A percentile compares a stretch with the other conserved stretches of the same genome.
phyloP scores from a whole-genome alignment of 2,329 filamentous ascomycete genomes.

The Penicillium sp. region DNA sequence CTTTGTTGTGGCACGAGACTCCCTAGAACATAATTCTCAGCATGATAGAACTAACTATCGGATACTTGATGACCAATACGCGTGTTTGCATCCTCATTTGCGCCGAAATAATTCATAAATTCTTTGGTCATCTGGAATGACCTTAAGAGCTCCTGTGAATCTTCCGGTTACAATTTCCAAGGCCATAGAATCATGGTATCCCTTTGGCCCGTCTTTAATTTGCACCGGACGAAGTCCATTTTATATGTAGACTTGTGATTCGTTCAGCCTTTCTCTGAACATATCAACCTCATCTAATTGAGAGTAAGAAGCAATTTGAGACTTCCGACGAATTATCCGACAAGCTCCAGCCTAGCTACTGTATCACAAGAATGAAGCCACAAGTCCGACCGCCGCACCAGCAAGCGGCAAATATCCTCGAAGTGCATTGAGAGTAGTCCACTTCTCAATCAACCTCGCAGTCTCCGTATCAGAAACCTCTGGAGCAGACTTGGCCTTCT shows the following conservation, averaged over 20 bases:
- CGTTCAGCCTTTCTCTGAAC: too few relatives aligned
- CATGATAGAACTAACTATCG: neutral
- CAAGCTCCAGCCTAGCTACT: neutral
- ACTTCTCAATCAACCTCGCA: conserved; percentile 21
- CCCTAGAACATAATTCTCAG: conserved; percentile 20
- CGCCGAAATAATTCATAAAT: neutral
- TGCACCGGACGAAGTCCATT: too few relatives aligned
- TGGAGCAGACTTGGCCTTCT: conserved; percentile 18
- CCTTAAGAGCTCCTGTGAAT: too few relatives aligned
- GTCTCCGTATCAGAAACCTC: conserved; percentile 15
- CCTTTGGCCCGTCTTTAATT: too few relatives aligned
- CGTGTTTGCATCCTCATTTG: neutral
- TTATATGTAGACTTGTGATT: too few relatives aligned
- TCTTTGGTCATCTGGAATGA: too few relatives aligned
- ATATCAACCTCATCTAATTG: too few relatives aligned
- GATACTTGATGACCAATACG: neutral
- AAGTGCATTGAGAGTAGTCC: conserved; percentile 25
- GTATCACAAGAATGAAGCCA: conserved; percentile 18
- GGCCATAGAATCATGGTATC: too few relatives aligned
- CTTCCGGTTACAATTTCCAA: too few relatives aligned
- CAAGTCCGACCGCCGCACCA: conserved; percentile 19
- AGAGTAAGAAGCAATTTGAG: neutral
- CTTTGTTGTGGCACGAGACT: conserved; percentile 10
- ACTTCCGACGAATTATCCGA: neutral
- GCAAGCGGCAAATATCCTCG: conserved; percentile 25